These are phyloP conservation scores for Rhodotorula sp. DNA, from an alignment of 1,284 basidiomycete genomes.

Conservation along the genomic window DNA sequence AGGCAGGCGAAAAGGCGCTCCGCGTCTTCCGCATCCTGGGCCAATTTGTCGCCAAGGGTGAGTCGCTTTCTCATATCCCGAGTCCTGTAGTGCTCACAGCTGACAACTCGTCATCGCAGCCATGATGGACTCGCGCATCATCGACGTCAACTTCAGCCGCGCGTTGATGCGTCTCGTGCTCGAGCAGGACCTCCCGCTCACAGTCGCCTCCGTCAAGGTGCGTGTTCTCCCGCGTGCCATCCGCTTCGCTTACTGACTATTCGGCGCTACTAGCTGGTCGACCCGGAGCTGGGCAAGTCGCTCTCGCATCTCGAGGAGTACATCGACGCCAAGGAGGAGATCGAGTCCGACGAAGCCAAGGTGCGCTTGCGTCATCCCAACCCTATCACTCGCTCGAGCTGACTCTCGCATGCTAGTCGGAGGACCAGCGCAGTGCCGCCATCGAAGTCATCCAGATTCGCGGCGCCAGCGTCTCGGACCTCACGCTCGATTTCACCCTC, in stretches of 20 bases:
- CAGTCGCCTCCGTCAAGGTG: constrained; percentile 77
- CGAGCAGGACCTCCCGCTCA: constrained; percentile 78
- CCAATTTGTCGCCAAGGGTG: constrained; percentile 87
- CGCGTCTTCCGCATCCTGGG: constrained; percentile 88
- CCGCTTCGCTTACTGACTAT: not conserved
- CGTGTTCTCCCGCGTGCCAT: constrained; percentile 37
- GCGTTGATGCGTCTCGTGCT: constrained; percentile 86
- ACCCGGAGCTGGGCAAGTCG: constrained; percentile 79
- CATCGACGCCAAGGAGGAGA: constrained; percentile 52
- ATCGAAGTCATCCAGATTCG: constrained; percentile 57
- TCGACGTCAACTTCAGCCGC: constrained; percentile 91
- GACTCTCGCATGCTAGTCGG: constrained; percentile 40
- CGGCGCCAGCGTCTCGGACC: constrained; percentile 68
- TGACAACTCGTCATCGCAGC: constrained; percentile 53
- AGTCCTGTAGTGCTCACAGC: no score
- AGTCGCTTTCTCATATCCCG: not conserved
- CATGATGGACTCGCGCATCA: constrained; percentile 93
- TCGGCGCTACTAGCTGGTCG: constrained; percentile 63
- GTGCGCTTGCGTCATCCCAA: constrained; percentile 48
- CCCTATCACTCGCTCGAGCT: not conserved
- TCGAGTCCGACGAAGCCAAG: constrained; percentile 51
- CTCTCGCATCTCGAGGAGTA: constrained; percentile 72
- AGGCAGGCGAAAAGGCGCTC: constrained; percentile 53
- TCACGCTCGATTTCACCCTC: constrained; percentile 91
- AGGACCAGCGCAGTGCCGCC: constrained; percentile 49